Percentiles rank a stretch among this genome's conserved stretches.
Evolutionary conservation across 2,329 filamentous ascomycete genomes (phyloP).

Genomic region (Hypomyces rosellus): DNA sequence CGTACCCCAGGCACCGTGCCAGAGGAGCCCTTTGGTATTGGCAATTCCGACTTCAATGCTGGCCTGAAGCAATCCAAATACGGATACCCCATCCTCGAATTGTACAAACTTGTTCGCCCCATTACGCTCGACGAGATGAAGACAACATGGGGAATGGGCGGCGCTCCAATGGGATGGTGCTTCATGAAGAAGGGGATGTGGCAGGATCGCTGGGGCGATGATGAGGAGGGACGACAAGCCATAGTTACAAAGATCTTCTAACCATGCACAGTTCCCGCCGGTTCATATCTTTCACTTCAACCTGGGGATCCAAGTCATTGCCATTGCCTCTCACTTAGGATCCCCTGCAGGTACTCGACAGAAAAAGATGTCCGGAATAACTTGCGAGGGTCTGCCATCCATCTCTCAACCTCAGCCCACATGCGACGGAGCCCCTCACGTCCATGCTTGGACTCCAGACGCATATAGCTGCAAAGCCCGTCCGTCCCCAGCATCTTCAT

Average conservation of each 20-base stretch:
- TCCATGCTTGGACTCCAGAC: constrained; percentile 3
- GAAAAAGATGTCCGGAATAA: constrained; percentile 8
- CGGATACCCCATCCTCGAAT: constrained; percentile 22
- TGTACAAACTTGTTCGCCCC: constrained; percentile 18
- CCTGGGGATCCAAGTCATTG: too few relatives aligned
- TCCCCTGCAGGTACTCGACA: too few relatives aligned
- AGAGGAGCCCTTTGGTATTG: constrained; percentile 21
- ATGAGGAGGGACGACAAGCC: constrained; percentile 1
- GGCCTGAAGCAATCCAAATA: constrained; percentile 20
- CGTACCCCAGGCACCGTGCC: constrained; percentile 16
- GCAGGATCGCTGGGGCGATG: constrained; percentile 19
- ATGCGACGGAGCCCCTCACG: background rate
- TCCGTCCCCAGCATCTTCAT: constrained; percentile 7
- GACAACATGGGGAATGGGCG: constrained; percentile 16
- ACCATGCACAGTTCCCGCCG: too few relatives aligned
- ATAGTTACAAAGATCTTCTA: too few relatives aligned
- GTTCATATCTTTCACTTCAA: too few relatives aligned
- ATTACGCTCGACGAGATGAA: constrained; percentile 21
- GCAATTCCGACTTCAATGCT: constrained; percentile 25
- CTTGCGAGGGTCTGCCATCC: constrained; percentile 7
- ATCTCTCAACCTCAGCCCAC: constrained; percentile 10
- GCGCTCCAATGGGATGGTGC: constrained; percentile 23
- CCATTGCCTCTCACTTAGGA: too few relatives aligned
- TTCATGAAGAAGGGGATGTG: constrained; percentile 18
- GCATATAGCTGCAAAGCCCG: constrained; percentile 6